Evolutionary conservation across 495 filamentous ascomycete species (phyloP), one percentile per base, ranked within the genome.

Genomic region (Penicillium crystallinum): DNA sequence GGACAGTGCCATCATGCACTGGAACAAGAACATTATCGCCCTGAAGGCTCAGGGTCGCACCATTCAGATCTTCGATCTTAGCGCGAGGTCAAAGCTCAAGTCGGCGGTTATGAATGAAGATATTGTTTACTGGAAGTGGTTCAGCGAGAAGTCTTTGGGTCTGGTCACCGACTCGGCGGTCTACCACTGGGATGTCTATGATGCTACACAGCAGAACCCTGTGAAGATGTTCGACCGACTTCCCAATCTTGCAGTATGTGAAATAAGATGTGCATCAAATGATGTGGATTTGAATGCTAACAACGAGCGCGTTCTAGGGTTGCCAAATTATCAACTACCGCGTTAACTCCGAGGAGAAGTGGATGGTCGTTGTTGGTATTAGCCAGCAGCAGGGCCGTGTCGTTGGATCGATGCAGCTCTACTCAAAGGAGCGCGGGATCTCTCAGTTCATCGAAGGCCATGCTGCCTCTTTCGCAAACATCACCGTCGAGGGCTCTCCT

Each of bases 311-410:
- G 46, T 36, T 54, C 30, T 63, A 95, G 88, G 83, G 82, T 43
- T 91, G 89, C 70, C 93, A 99, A 86, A 99, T 99, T 63, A 99
- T 99, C 80, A 99, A 97, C 74, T 99, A 99, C 74, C 90, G 92
- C 46, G 89, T 91, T 44, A 97, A 90, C 71, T 85, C 86, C 57
- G 91, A 97, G 56, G 91, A 89, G 55, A 95, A 95, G 72, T 99
- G 93, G 93, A 95, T 95, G 87, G 90, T 92, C 12, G 86, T 95
- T 31, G 90, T 99, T 45, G 93, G 93, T 65, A 99, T 99, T 59
- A 89, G 91, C 53, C 85, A 90, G 69, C 86, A 90, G 61, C 86
- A 91, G 70, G 92, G 91, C 19, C 89, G 93, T 52, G 92, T 99
- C 31, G 89, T 91, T 23, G 93, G 93, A 44, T 87, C 88, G 30